Evolutionary conservation across 352 stramenopile genomes (phyloP).

Genomic region (Phytophthora lateralis): DNA sequence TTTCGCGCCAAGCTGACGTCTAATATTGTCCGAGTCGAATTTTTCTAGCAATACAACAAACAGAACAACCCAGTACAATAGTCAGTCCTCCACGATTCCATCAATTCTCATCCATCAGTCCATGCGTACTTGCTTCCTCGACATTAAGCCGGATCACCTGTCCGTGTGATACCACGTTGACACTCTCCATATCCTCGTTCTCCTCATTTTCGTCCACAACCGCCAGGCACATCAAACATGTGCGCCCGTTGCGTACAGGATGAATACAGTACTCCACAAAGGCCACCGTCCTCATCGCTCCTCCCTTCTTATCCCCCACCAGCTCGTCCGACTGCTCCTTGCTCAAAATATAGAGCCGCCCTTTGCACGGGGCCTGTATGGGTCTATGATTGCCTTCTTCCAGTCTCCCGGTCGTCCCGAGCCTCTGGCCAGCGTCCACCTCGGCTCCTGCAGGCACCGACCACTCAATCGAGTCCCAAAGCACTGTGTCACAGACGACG

Average conservation of each 20-base stretch:
- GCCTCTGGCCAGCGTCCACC: conserved; percentile 63
- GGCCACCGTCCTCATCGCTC: conserved; percentile 39
- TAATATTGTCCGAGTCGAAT: conserved; percentile 86
- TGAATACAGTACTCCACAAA: conserved; percentile 85
- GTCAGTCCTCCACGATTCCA: conserved; percentile 5
- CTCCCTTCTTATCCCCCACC: conserved; percentile 14
- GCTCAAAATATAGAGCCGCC: conserved; percentile 67
- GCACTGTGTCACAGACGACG: conserved; percentile 39
- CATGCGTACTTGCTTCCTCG: conserved; percentile 94
- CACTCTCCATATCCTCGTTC: conserved; percentile 69
- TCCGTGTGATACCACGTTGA: conserved; percentile 83
- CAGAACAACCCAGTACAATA: conserved; percentile 2
- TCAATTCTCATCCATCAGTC: conserved; percentile 51
- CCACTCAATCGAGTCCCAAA: conserved; percentile 56
- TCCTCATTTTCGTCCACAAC: conserved; percentile 75
- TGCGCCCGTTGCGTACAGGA: conserved; percentile 70
- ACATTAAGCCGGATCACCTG: conserved; percentile 95
- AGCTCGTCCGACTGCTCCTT: conserved; percentile 34
- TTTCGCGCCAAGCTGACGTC: conserved; percentile 83
- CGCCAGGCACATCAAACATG: conserved; percentile 82
- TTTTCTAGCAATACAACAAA: conserved; percentile 55
- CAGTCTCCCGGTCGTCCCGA: conserved; percentile 59
- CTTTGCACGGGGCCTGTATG: conserved; percentile 89
- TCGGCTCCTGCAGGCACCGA: conserved; percentile 43
- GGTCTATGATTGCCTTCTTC: conserved; percentile 63